Evolutionary conservation across 1,284 basidiomycete species (phyloP), one percentile per base, ranked within the genome.

Genomic region (Malassezia equina): DNA sequence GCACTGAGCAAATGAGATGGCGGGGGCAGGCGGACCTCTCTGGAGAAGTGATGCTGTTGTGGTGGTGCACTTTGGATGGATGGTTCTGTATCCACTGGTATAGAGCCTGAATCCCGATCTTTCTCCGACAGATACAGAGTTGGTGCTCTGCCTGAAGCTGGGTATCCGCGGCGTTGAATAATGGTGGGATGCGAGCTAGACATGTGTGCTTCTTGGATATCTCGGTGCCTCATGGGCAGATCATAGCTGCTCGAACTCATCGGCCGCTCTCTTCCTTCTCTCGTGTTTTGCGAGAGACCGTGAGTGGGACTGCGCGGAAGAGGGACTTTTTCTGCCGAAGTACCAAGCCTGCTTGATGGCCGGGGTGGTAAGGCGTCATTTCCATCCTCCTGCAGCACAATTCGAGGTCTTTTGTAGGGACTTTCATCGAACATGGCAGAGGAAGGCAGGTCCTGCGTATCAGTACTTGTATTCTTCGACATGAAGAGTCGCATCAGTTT

Each of bases 131-230:
- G 64, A 56, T 66, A 59, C 24, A 73, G 59, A 17, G 60, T 59
- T 21, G 66, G 65, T 7, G 63, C 68, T 44, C 71, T 72, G 23
- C 66, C 66, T 34, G 66, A 61, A 2, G 69, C 67, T 17, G 62
- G 62, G 46, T 70, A 61, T 40, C 66, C 69, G 27, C 71, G 56
- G 21, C 71, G 61, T 36, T 69, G 67, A 27, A 65, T 63, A 23
- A 73, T 60, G 1, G 48, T 15, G 8, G 34, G 42, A 19, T 51
- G 36, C 8, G 47, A 23, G 21, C 6, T 28, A 5, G 23, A 19
- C 9, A 33, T 7, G 28, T 17, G 47, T 4, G 4, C 2, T 2
- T 28, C 41, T 15, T 3, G 24, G 11, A 6, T 24, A n/a, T 43
- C 41, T 43, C 24, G 24, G 27, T 43, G 41, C 13, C 41, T 8